Percentiles rank a stretch among this genome's conserved stretches.
These are phyloP conservation scores for Dipodascus geniculatus DNA, from an alignment of 805 yeast genomes.

Conservation along the genomic window DNA sequence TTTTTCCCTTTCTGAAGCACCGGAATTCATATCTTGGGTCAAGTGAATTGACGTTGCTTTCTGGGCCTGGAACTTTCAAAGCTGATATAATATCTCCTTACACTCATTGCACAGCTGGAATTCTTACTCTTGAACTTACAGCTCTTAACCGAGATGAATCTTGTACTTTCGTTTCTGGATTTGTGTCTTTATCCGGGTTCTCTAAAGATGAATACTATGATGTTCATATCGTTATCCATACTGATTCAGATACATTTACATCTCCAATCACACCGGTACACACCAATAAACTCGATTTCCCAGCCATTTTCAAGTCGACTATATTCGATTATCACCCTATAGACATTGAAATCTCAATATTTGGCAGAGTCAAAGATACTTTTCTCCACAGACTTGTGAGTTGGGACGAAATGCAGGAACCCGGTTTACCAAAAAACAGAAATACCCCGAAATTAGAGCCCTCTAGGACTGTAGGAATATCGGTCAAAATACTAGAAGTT, in stretches of 20 bases:
- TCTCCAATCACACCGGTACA: not conserved
- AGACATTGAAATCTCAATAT: not conserved
- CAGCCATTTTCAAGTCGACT: not conserved
- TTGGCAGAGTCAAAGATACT: not conserved
- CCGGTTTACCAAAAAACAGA: slow-evolving; percentile 4
- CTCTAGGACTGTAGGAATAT: not conserved
- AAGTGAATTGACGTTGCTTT: not conserved
- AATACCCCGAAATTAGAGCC: not conserved
- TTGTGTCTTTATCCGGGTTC: slow-evolving; percentile 12
- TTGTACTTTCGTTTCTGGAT: slow-evolving; percentile 5
- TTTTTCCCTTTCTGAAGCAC: not conserved
- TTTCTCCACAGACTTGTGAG: slow-evolving; percentile 7
- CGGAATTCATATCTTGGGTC: not conserved
- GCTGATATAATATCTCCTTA: slow-evolving; percentile 14
- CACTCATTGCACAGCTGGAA: slow-evolving; percentile 14
- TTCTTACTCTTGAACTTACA: slow-evolving; percentile 1
- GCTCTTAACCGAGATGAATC: not conserved
- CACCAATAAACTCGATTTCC: not conserved
- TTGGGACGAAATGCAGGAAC: slow-evolving; percentile 15
- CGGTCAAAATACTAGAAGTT: slow-evolving; percentile 5
- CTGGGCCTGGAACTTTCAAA: not conserved
- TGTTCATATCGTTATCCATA: slow-evolving; percentile 11
- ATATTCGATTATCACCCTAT: not conserved
- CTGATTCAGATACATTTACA: not conserved
- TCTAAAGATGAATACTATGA: slow-evolving; percentile 16